Base-by-base conservation (phyloP, 768 basidiomycete species). In the Lactarius quietus region DNA sequence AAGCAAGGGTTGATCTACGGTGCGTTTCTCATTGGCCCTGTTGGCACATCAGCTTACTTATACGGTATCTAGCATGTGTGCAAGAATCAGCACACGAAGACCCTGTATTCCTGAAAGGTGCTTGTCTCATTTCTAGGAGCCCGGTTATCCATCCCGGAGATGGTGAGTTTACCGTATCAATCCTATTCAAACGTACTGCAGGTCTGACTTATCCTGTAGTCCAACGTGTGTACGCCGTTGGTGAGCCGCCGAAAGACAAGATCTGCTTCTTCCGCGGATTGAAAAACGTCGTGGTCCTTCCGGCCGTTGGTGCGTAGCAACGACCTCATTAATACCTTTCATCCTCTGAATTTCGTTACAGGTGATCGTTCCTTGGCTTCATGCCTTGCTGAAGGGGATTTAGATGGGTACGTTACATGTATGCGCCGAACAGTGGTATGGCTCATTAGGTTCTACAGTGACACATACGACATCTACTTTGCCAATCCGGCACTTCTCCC, bases 351-450 rank as follows among this genome's bases (percentile, higher is more conserved):
- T 5, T 12, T 33, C 29, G 9, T 53, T 38, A 6, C 68, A 90
- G 88, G 87, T 6, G 64, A 70, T 0, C 82, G 88, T 41, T 86
- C 89, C 1, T 70, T 92, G 53, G 82, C 90, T 10, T 89, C 87
- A 1, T 84, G 82, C 67, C 79, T 92, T n/a, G 87, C 82, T 3
- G 90, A 89, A 43, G 90, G 90, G 0, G 90, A 92, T 76, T 76
- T 92, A 14, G 90, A 92, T 67, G 90, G 90, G 88, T 89, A 71
- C 23, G 38, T 41, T 23, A 26, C 48, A 15, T 57, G 20, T 7
- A 48, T 53, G 10, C 55, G 54, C 48, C 2, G 10, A 33, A 26
- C 12, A 23, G 33, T 7, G 9, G 23, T 55, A 39, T 48, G 5
- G 52, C 53, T 66, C 39, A 66, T 57, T 3, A 39, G 26, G 3